phyloP scores from a whole-genome alignment of 371 early-diverging fungal genomes.

The Syncephalastrum sp. region DNA sequence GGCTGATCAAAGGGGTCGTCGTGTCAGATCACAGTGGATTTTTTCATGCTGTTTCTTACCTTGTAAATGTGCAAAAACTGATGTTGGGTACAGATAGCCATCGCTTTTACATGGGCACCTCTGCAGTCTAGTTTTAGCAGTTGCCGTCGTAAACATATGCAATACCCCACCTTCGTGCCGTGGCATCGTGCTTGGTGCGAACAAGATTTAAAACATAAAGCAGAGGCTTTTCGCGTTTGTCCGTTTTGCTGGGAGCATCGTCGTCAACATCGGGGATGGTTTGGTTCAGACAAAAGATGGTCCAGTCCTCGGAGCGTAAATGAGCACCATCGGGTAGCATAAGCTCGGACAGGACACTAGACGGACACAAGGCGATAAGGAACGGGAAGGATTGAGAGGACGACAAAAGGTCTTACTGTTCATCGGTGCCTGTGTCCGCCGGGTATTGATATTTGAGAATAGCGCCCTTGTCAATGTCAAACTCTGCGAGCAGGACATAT shows the following conservation, averaged over 20 bases:
- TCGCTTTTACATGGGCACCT: slow-evolving; percentile 91
- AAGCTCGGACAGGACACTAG: slow-evolving; percentile 85
- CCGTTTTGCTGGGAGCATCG: slow-evolving; percentile 14
- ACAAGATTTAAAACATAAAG: slow-evolving; percentile 89
- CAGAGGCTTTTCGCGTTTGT: slow-evolving; percentile 59
- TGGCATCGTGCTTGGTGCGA: slow-evolving; percentile 82
- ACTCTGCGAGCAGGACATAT: slow-evolving; percentile 87
- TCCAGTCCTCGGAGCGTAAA: slow-evolving; percentile 90
- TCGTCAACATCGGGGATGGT: slow-evolving; percentile 56
- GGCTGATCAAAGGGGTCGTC: slow-evolving; percentile 53
- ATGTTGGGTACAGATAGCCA: slow-evolving; percentile 90
- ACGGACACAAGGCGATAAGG: not conserved
- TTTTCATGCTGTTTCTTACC: slow-evolving; percentile 41
- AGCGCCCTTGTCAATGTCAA: slow-evolving; percentile 91
- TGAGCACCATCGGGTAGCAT: slow-evolving; percentile 97
- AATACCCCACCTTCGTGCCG: slow-evolving; percentile 62
- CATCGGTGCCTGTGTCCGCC: slow-evolving; percentile 77
- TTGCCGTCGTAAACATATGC: not conserved
- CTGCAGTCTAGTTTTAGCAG: slow-evolving; percentile 28
- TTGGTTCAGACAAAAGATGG: slow-evolving; percentile 88
- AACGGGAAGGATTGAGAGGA: not conserved
- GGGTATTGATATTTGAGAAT: slow-evolving; percentile 86
- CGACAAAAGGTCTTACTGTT: slow-evolving; percentile 61
- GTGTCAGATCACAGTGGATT: not conserved
- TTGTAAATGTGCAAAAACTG: slow-evolving; percentile 92